These are phyloP conservation scores for Mucor lusitanicus DNA, from an alignment of 371 early-diverging fungal genomes.

Conservation along the genomic window DNA sequence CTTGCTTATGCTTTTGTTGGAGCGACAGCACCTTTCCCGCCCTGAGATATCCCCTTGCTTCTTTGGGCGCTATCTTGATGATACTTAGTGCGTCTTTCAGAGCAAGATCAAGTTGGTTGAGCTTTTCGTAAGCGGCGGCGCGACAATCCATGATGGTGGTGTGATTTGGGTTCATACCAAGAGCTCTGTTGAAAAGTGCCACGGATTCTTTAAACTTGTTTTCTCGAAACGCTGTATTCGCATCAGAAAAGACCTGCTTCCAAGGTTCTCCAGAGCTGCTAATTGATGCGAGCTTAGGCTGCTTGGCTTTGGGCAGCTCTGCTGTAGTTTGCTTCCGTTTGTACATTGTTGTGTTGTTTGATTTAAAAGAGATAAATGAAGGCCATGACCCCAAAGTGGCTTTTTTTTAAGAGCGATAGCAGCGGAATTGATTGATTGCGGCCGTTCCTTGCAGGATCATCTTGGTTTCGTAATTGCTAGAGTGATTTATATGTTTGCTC, in stretches of 20 bases:
- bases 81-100: conserved; percentile 30
- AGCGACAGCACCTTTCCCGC: conserved; percentile 30
- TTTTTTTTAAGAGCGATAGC: background rate
- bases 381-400: background rate
- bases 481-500: no score
- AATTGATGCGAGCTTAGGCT: background rate
- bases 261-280: conserved; percentile 14
- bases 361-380: background rate
- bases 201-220: conserved; percentile 28
- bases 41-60: conserved; percentile 43
- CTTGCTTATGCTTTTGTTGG: conserved; percentile 19
- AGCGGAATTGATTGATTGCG: background rate
- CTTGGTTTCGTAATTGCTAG: no score
- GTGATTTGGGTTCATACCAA: conserved; percentile 22
- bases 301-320: background rate
- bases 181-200: conserved; percentile 25
- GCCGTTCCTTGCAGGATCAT: background rate
- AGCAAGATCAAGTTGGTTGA: conserved; percentile 21
- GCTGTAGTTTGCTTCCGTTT: background rate
- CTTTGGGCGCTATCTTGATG: conserved; percentile 25
- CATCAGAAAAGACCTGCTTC: conserved; percentile 30
- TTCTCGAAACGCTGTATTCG: conserved; percentile 27
- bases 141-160: conserved; percentile 37
- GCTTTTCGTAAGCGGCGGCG: conserved; percentile 35
- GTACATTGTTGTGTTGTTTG: background rate